Evolutionary conservation across 2,329 filamentous ascomycete genomes (phyloP).

Genomic region (Ascochyta clinopodiicola): DNA sequence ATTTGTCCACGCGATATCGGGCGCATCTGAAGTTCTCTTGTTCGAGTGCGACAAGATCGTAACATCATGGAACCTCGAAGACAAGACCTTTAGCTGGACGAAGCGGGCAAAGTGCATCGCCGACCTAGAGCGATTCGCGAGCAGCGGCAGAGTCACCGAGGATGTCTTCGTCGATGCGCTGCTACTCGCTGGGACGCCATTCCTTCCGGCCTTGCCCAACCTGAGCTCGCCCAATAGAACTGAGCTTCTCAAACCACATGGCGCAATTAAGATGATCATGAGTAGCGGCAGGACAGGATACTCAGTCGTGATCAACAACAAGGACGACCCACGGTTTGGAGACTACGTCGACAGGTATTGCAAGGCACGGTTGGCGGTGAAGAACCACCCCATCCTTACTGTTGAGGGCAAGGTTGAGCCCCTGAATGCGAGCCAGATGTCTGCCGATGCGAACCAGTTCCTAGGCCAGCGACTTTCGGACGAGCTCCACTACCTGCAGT

Average conservation of each 20-base stretch:
- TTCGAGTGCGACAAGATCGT: conserved; percentile 83
- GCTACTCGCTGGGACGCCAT: conserved; percentile 81
- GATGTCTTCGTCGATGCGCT: conserved; percentile 83
- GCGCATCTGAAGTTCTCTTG: conserved; percentile 81
- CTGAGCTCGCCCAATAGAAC: conserved; percentile 67
- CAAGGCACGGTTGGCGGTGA: conserved; percentile 82
- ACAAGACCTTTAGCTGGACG: conserved; percentile 67
- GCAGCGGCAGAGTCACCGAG: conserved; percentile 62
- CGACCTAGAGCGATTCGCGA: conserved; percentile 57
- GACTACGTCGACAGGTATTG: conserved; percentile 87
- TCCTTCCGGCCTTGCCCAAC: conserved; percentile 79
- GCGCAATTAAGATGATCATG: conserved; percentile 79
- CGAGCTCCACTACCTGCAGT: conserved; percentile 90
- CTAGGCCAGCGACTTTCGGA: conserved; percentile 88
- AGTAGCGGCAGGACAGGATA: conserved; percentile 71
- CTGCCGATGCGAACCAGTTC: conserved; percentile 85
- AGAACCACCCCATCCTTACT: conserved; percentile 84
- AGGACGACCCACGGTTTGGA: conserved; percentile 76
- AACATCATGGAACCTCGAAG: conserved; percentile 71
- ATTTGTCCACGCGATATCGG: conserved; percentile 75
- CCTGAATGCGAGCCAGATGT: conserved; percentile 74
- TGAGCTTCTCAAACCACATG: conserved; percentile 68
- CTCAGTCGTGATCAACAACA: conserved; percentile 76
- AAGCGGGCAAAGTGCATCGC: conserved; percentile 74
- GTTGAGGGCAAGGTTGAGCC: conserved; percentile 79